Percentiles rank a stretch among this genome's conserved stretches.
phyloP scores from a whole-genome alignment of 164 flowering plant genomes.

The Cinnamomum chago region DNA sequence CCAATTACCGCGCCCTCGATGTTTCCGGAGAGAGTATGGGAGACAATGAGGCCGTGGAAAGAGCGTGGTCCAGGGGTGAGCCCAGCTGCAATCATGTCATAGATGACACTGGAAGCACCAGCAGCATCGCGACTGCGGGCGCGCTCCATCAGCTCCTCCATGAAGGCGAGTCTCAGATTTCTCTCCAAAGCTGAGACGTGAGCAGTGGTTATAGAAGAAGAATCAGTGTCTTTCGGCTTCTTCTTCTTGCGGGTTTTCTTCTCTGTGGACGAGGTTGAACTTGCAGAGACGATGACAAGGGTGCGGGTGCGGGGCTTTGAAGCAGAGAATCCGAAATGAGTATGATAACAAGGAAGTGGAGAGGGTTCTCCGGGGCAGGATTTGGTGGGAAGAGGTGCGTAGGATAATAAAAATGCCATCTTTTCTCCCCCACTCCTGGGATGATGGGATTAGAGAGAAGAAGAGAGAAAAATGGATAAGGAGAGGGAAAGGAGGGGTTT shows the following conservation, averaged over 20 bases:
- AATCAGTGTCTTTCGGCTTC: constrained; percentile 23
- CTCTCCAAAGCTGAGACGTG: constrained; percentile 56
- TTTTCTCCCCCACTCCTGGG: background rate
- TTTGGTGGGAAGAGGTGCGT: constrained; percentile 6
- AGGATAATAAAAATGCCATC: constrained; percentile 22
- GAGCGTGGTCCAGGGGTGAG: constrained; percentile 83
- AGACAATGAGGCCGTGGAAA: constrained; percentile 81
- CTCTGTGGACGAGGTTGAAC: constrained; percentile 25
- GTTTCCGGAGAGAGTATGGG: constrained; percentile 62
- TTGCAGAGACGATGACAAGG: constrained; percentile 18
- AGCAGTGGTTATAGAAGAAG: constrained; percentile 11
- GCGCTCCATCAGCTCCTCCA: constrained; percentile 87
- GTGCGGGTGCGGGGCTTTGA: constrained; percentile 3
- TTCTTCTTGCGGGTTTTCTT: constrained; percentile 25
- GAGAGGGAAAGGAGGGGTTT: background rate
- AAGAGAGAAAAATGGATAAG: constrained; percentile 17
- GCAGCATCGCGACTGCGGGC: constrained; percentile 53
- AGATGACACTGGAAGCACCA: constrained; percentile 68
- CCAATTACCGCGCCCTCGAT: constrained; percentile 67
- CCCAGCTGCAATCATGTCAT: constrained; percentile 95
- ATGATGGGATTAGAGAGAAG: background rate
- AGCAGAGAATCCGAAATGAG: constrained; percentile 11
- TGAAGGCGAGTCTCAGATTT: constrained; percentile 64
- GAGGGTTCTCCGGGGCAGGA: background rate
- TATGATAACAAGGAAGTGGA: constrained; percentile 3